Conservation (phyloP, 83 land plant genomes). For the Picea engelmannii region DNA sequence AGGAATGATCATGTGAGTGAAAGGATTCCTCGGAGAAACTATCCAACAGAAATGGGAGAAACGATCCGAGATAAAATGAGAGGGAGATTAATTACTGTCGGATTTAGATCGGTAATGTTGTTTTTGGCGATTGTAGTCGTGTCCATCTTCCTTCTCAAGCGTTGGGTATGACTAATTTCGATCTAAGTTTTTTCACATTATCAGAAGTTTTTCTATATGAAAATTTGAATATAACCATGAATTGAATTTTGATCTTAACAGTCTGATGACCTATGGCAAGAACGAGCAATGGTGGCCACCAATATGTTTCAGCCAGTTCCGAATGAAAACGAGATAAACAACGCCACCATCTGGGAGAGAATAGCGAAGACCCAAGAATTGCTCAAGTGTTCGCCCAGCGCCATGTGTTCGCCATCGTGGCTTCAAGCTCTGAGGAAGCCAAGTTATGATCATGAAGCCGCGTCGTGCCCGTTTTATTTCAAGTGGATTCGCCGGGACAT, state of each 20-base stretch:
- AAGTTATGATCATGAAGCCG: neutral
- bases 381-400: neutral
- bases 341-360: neutral
- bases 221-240: too few species aligned
- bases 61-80: too few species aligned
- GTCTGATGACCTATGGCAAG: neutral
- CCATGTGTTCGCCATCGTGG: neutral
- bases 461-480: slow-evolving; percentile 36
- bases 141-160: neutral
- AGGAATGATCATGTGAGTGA: too few species aligned
- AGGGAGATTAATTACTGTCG: too few species aligned
- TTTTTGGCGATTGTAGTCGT: neutral
- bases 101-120: neutral
- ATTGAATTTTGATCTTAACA: neutral
- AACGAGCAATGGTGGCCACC: neutral
- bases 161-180: neutral
- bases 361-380: neutral
- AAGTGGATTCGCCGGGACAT: slow-evolving; percentile 36
- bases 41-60: too few species aligned
- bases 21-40: too few species aligned
- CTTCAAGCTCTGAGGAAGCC: neutral
- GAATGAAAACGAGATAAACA: neutral
- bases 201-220: neutral
- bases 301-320: neutral
- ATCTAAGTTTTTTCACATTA: neutral